Evolutionary conservation across 306 rosid genomes (phyloP).

Genomic region (Rubus idaeus): DNA sequence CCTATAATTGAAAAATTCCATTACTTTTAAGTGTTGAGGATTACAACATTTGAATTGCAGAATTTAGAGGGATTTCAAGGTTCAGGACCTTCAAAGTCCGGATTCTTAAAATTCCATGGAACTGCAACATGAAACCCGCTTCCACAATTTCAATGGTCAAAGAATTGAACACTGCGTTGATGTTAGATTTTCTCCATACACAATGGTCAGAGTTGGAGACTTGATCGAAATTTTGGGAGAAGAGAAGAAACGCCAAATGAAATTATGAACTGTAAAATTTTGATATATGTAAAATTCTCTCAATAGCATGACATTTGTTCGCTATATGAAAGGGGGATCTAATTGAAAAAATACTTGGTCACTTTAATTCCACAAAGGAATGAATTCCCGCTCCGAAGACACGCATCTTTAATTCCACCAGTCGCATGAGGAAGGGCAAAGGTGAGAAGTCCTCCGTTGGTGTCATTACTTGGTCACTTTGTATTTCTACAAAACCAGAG

Average conservation of each 20-base stretch:
- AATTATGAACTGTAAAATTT: background rate
- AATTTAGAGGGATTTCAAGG: too few species aligned
- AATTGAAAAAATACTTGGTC: background rate
- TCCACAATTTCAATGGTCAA: too few species aligned
- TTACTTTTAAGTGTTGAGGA: too few species aligned
- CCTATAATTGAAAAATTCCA: too few species aligned
- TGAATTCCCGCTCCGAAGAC: background rate
- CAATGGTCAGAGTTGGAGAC: background rate
- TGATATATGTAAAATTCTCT: background rate
- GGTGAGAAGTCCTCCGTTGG: constrained; percentile 6
- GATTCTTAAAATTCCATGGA: too few species aligned
- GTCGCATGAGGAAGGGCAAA: background rate
- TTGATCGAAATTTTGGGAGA: too few species aligned
- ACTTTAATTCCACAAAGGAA: background rate
- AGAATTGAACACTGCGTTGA: too few species aligned
- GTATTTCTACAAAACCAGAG: constrained; percentile 14
- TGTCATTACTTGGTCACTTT: constrained; percentile 13
- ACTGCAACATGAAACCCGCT: too few species aligned
- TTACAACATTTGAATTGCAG: too few species aligned
- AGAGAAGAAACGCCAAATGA: background rate
- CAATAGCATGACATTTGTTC: background rate
- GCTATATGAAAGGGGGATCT: background rate
- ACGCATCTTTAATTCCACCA: background rate
- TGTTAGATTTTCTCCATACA: background rate
- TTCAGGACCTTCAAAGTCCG: too few species aligned